Evolutionary conservation across 257 asterid genomes (phyloP).

Genomic region (Haberlea rhodopensis): DNA sequence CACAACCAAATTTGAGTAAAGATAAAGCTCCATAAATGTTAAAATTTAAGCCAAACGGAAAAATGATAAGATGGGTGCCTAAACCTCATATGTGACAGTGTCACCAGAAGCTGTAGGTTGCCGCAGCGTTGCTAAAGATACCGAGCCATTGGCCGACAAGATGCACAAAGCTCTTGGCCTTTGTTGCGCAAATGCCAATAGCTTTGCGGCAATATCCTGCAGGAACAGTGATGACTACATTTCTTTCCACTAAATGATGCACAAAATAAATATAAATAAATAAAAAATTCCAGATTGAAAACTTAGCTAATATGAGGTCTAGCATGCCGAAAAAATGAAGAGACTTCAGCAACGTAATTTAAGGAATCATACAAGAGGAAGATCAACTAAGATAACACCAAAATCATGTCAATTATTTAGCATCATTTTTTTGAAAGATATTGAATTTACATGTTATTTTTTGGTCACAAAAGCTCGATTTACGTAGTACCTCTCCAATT

Average conservation of each 20-base stretch:
- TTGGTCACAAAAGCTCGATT: not conserved
- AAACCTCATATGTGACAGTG: slow-evolving; percentile 85
- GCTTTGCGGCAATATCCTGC: slow-evolving; percentile 86
- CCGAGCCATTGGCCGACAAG: slow-evolving; percentile 79
- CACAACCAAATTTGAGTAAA: not conserved
- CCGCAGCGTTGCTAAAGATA: slow-evolving; percentile 69
- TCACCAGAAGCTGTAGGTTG: slow-evolving; percentile 65
- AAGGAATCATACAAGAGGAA: not conserved
- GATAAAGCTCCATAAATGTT: not conserved
- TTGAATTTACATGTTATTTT: no score
- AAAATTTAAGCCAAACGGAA: slow-evolving; percentile 10
- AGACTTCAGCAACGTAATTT: not conserved
- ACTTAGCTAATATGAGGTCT: not conserved
- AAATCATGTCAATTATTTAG: not conserved
- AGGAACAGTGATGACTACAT: not conserved
- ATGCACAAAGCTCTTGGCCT: slow-evolving; percentile 92
- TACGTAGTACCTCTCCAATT: slow-evolving; percentile 64
- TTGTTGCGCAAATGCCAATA: slow-evolving; percentile 88
- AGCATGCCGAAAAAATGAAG: not conserved
- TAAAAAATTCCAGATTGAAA: not conserved
- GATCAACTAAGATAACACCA: not conserved
- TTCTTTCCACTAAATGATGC: not conserved
- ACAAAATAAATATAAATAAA: no score
- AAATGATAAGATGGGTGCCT: slow-evolving; percentile 19
- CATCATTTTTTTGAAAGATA: not conserved